These are phyloP conservation scores for Chaetomidium leptoderma DNA, from an alignment of 495 filamentous ascomycete genomes.

Conservation along the genomic window DNA sequence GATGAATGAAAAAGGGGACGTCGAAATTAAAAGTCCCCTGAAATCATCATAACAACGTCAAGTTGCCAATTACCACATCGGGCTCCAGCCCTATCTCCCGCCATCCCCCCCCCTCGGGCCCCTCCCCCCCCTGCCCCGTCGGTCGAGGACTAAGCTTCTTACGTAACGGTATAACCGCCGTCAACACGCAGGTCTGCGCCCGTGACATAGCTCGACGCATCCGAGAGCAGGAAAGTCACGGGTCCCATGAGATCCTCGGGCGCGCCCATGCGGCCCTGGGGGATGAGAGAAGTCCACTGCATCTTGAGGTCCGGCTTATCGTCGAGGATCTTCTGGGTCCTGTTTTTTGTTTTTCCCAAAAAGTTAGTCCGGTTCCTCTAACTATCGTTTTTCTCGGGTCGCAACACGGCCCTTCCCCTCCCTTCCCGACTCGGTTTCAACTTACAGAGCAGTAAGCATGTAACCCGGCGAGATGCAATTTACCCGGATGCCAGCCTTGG, in stretches of 20 bases:
- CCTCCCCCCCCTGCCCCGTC: background rate
- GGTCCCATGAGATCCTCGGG: slow-evolving; percentile 92
- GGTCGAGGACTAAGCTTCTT: background rate
- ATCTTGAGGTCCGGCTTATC: slow-evolving; percentile 82
- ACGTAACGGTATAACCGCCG: slow-evolving; percentile 82
- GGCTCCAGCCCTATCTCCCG: too few relatives aligned
- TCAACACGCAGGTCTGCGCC: slow-evolving; percentile 88
- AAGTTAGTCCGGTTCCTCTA: background rate
- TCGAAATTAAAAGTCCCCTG: too few relatives aligned
- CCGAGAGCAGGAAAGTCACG: slow-evolving; percentile 83
- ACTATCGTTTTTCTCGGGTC: too few relatives aligned
- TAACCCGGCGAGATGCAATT: slow-evolving; percentile 92
- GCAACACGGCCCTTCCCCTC: background rate
- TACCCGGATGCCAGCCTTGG: slow-evolving; percentile 74
- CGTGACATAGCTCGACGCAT: slow-evolving; percentile 81
- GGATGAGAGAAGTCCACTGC: slow-evolving; percentile 88
- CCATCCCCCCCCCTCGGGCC: background rate
- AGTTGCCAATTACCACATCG: too few relatives aligned
- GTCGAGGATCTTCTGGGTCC: slow-evolving; percentile 89
- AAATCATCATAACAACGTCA: too few relatives aligned
- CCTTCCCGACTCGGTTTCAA: slow-evolving; percentile 20
- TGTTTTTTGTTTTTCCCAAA: slow-evolving; percentile 35
- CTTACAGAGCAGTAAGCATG: slow-evolving; percentile 88
- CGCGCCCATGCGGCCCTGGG: slow-evolving; percentile 84
- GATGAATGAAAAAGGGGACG: too few relatives aligned